Evolutionary conservation across 2,329 filamentous ascomycete genomes (phyloP).

Genomic region (Colletotrichum sp.): DNA sequence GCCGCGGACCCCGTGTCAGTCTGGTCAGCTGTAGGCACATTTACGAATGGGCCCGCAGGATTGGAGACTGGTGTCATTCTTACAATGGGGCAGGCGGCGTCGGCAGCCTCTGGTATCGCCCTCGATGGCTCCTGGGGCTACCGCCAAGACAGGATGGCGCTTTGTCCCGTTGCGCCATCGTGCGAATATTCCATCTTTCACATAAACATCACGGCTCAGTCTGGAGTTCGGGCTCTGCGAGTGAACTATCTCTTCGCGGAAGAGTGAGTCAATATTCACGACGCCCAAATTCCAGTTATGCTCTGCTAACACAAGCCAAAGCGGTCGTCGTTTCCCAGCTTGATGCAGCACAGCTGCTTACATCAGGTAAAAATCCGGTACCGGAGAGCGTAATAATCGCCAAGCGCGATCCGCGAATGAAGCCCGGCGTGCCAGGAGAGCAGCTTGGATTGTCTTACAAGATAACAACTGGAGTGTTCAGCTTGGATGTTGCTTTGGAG

Average conservation of each 20-base stretch:
- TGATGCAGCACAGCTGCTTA: neutral
- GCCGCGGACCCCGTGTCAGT: neutral
- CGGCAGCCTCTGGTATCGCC: neutral
- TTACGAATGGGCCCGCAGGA: neutral
- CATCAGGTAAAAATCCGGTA: neutral
- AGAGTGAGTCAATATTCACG: neutral
- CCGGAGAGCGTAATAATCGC: neutral
- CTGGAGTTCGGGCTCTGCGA: neutral
- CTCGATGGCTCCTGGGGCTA: neutral
- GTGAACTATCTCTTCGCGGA: neutral
- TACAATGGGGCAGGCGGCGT: neutral
- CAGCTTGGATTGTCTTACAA: neutral
- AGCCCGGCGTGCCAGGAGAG: neutral
- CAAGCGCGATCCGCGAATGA: neutral
- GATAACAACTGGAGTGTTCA: neutral
- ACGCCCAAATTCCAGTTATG: rapidly evolving
- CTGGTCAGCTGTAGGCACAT: neutral
- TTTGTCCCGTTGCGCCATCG: neutral
- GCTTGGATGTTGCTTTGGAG: neutral
- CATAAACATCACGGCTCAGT: neutral
- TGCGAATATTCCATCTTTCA: neutral
- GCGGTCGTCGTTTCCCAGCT: neutral
- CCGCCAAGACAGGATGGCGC: neutral
- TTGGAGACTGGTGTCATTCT: neutral
- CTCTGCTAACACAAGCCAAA: neutral